These are phyloP conservation scores for Diplodia seriata DNA, from an alignment of 2,329 filamentous ascomycete genomes.

Conservation along the genomic window DNA sequence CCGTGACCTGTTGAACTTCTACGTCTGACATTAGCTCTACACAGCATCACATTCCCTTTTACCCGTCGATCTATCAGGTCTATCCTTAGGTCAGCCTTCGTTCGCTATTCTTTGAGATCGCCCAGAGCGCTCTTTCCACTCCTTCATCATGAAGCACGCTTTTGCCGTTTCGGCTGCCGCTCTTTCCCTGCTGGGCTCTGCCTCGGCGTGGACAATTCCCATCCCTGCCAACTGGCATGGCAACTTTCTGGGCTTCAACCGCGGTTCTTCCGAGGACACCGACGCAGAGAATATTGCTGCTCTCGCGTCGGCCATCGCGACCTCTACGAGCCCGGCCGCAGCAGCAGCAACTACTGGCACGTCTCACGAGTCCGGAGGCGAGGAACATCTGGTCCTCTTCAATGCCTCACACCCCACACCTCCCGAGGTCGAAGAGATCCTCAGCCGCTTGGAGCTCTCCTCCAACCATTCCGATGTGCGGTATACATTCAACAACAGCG, in stretches of 20 bases:
- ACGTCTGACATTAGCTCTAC: background rate
- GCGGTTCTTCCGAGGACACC: background rate
- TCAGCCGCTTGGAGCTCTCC: constrained; percentile 46
- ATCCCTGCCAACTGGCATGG: constrained; percentile 3
- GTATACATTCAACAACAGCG: constrained; percentile 51
- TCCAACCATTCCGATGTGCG: constrained; percentile 48
- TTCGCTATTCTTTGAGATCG: background rate
- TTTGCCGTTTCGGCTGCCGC: background rate
- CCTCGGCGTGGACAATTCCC: constrained; percentile 1
- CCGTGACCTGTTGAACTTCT: background rate
- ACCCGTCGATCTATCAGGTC: background rate
- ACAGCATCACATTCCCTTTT: background rate
- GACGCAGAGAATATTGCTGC: background rate
- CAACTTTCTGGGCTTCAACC: background rate
- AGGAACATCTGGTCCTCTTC: constrained; percentile 50
- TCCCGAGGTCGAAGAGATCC: constrained; percentile 46
- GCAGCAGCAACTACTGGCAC: background rate
- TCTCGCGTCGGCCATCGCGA: background rate
- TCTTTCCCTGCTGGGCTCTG: constrained; percentile 4
- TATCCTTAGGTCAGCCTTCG: background rate
- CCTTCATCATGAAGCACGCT: constrained; percentile 10
- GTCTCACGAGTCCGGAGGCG: constrained; percentile 40
- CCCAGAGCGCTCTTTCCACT: constrained; percentile 1
- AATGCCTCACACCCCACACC: constrained; percentile 41
- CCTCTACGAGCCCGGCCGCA: background rate